Evolutionary conservation across 352 stramenopile species (phyloP).

Genomic region (Phytophthora pini): DNA sequence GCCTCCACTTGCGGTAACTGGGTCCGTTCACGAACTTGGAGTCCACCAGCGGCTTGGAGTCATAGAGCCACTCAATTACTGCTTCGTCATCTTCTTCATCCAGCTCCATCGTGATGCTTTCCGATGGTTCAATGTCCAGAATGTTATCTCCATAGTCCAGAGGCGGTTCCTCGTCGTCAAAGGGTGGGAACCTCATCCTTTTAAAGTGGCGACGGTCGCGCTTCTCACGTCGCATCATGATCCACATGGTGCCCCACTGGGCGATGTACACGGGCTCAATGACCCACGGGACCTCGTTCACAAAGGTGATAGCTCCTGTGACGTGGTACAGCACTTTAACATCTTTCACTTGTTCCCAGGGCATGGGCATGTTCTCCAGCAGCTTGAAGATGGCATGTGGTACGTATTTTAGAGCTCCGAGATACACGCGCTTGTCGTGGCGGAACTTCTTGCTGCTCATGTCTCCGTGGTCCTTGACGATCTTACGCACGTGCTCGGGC

Average conservation of each 20-base stretch:
- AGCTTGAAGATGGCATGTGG: constrained; percentile 99
- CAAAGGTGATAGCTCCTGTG: constrained; percentile 99
- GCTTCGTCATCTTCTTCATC: constrained; percentile 95
- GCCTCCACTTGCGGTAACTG: constrained; percentile 97
- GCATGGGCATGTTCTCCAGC: constrained; percentile 99
- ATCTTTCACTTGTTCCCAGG: constrained; percentile 99
- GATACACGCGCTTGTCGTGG: constrained; percentile 98
- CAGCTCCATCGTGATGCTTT: constrained; percentile 98
- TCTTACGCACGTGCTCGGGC: constrained; percentile 98
- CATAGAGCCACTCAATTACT: constrained; percentile 99
- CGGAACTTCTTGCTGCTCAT: constrained; percentile 99
- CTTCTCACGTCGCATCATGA: constrained; percentile 99
- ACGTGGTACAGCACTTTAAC: constrained; percentile 99
- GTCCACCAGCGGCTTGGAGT: constrained; percentile 93
- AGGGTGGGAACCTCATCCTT: constrained; percentile 99
- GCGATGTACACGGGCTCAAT: constrained; percentile 99
- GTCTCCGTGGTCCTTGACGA: constrained; percentile 99
- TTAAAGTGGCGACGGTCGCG: constrained; percentile 99
- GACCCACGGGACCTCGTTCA: constrained; percentile 99
- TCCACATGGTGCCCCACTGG: constrained; percentile 99
- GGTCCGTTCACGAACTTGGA: constrained; percentile 97
- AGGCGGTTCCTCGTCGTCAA: constrained; percentile 99
- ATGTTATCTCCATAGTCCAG: constrained; percentile 97
- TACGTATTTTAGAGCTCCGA: constrained; percentile 99
- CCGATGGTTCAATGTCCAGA: constrained; percentile 96